Conservation (phyloP, 2,329 filamentous ascomycete species). For the Talaromyces sp. region DNA sequence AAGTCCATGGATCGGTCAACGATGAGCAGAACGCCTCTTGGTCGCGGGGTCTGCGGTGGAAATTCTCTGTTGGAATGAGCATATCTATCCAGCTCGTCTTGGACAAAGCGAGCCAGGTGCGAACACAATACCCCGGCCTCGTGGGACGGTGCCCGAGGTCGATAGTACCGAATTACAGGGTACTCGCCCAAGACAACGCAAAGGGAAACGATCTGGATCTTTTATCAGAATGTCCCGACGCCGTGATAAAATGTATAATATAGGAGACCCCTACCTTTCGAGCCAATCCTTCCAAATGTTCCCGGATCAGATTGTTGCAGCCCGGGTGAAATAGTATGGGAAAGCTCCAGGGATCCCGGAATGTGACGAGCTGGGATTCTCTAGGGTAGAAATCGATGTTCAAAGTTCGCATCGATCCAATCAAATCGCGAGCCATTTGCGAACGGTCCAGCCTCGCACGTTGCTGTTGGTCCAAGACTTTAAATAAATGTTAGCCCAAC, state of each 20-base stretch:
- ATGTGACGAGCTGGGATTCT: slow-evolving; percentile 87
- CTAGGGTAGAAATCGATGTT: slow-evolving; percentile 86
- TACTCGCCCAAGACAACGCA: slow-evolving; percentile 93
- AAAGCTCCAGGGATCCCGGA: slow-evolving; percentile 94
- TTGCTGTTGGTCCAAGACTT: slow-evolving; percentile 64
- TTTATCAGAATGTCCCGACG: slow-evolving; percentile 14
- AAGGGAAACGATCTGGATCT: slow-evolving; percentile 67
- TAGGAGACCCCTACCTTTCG: slow-evolving; percentile 63
- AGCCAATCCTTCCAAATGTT: slow-evolving; percentile 78
- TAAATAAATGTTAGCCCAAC: slow-evolving; percentile 12
- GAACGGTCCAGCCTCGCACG: slow-evolving; percentile 72
- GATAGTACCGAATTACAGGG: slow-evolving; percentile 87
- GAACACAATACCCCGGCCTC: slow-evolving; percentile 84
- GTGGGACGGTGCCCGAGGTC: slow-evolving; percentile 68
- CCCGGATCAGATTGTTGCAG: slow-evolving; percentile 77
- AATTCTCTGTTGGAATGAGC: slow-evolving; percentile 80
- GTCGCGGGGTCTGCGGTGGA: slow-evolving; percentile 66
- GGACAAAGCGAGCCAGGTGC: slow-evolving; percentile 84
- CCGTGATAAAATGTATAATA: neutral
- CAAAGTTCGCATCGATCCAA: slow-evolving; percentile 75
- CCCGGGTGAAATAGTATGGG: slow-evolving; percentile 84
- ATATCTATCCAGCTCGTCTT: slow-evolving; percentile 86
- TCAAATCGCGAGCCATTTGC: slow-evolving; percentile 63
- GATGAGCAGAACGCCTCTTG: slow-evolving; percentile 77
- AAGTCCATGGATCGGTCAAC: slow-evolving; percentile 92